Evolutionary conservation across 2,329 filamentous ascomycete species (phyloP), one percentile per base, ranked within the genome.

Genomic region (Ceratocystis eucalypticola): DNA sequence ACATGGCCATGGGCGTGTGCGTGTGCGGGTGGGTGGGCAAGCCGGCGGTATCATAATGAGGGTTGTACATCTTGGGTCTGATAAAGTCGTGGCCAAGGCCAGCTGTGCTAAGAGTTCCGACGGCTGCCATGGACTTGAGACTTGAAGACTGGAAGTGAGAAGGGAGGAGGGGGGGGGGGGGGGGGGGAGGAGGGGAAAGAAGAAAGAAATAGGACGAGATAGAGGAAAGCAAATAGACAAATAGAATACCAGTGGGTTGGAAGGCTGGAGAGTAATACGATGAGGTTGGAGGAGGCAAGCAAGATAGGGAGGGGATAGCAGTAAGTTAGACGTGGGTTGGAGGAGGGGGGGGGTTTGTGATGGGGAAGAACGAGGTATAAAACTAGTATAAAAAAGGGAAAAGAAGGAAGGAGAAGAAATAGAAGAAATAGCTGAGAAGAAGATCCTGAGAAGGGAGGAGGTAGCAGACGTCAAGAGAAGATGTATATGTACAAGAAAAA

Each of bases 81-180:
- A 59, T 44, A 44, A 68, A 68, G 61, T 68, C 66, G 66, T 68
- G 66, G 64, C 63, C 59, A 59, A 65, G 66, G 15, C 63, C 64
- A 44, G 64, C 48, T 53, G 63, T 62, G 15, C 63, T 57, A 33
- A 65, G 57, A 7, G 66, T 68, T 46, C 62, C 65, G 33, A 66
- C 55, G 55, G 55, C 66, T 59, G 66, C 66, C 66, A 67, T 67
- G 48, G 66, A 63, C 66, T 62, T 64, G 37, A 65, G 59, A 57
- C 25, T 33, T 8, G 20, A 53, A 53, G 20, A n/a, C 45, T 17
- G 12, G 45, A 17, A 48, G 15, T 48, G 45, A 48, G 45, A 17
- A 48, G 45, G 5, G 44, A 10, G n/a, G 6, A 10, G 46, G 6
- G 46, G 22, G 1, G 22, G 22, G 22, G 22, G 46, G 33, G 55